Conservation (phyloP, 495 filamentous ascomycete species). For the Trichocladium uniseriatum region DNA sequence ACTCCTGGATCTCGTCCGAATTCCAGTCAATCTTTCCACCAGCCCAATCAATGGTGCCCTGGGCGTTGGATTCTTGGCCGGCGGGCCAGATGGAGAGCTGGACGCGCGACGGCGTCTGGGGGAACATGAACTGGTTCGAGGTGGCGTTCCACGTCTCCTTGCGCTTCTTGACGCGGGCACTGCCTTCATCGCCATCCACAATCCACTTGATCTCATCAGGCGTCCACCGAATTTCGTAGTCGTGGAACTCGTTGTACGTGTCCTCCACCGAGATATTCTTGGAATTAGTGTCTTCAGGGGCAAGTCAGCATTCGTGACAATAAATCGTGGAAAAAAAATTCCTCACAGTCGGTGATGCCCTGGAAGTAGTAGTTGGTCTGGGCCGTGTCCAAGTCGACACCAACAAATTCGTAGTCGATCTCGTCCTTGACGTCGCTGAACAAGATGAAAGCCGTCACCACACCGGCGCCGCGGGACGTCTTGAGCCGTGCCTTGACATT, state of each 20-base stretch:
- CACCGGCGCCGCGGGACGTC: conserved; percentile 74
- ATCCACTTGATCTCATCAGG: conserved; percentile 78
- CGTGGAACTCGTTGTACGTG: conserved; percentile 74
- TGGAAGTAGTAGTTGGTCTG: conserved; percentile 98
- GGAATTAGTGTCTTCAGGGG: conserved; percentile 54
- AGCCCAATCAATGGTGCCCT: conserved; percentile 86
- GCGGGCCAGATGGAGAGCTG: conserved; percentile 96
- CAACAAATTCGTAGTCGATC: conserved; percentile 94
- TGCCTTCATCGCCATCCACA: conserved; percentile 67
- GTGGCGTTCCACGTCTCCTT: conserved; percentile 78
- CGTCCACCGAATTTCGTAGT: conserved; percentile 89
- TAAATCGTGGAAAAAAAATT: neutral
- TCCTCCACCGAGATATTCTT: conserved; percentile 60
- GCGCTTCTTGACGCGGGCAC: conserved; percentile 63
- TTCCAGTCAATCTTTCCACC: conserved; percentile 88
- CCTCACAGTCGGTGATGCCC: conserved; percentile 84
- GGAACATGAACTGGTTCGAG: conserved; percentile 73
- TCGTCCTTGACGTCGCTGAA: conserved; percentile 94
- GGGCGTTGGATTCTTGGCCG: conserved; percentile 64
- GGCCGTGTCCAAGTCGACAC: conserved; percentile 61
- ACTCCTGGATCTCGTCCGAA: conserved; percentile 63
- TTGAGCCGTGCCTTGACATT: conserved; percentile 80
- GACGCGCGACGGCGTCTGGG: conserved; percentile 87
- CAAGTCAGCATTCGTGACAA: conserved; percentile 1
- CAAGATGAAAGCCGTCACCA: conserved; percentile 93